A percentile compares a stretch with the other conserved stretches of the same genome.
Evolutionary conservation across 2,329 filamentous ascomycete species (phyloP).

Genomic region (Cladophialophora carrionii): DNA sequence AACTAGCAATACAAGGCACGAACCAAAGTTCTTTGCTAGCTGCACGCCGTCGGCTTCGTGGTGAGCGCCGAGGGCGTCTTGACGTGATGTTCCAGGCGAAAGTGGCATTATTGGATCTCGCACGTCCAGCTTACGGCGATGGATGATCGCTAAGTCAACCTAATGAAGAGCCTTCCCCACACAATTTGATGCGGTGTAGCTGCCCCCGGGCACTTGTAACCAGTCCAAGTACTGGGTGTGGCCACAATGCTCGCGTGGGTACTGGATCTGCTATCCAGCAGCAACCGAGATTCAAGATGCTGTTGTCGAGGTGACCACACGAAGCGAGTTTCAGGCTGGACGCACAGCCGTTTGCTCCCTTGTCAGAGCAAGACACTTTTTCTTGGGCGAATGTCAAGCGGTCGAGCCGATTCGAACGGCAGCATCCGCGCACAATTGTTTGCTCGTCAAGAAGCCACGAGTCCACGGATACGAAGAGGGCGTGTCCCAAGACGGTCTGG

Average conservation of each 20-base stretch:
- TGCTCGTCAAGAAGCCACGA: background rate
- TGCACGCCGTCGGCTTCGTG: background rate
- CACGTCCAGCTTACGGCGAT: slow-evolving; percentile 18
- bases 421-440: slow-evolving; percentile 21
- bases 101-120: slow-evolving; percentile 24
- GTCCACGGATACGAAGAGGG: slow-evolving; percentile 4
- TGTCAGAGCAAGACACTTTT: slow-evolving; percentile 1
- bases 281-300: slow-evolving; percentile 20
- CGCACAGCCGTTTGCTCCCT: slow-evolving; percentile 2
- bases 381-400: background rate
- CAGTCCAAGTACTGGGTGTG: too few species aligned
- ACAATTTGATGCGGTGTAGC: background rate
- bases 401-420: slow-evolving; percentile 25
- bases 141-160: background rate
- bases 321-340: slow-evolving; percentile 24
- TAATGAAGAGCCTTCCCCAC: slow-evolving; percentile 2
- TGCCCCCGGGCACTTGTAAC: too few species aligned
- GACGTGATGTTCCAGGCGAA: slow-evolving; percentile 11
- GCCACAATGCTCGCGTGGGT: background rate
- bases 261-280: slow-evolving; percentile 21
- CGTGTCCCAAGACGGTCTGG: slow-evolving; percentile 12
- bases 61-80: slow-evolving; percentile 2
- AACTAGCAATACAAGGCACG: background rate
- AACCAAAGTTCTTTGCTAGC: slow-evolving; percentile 13
- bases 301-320: slow-evolving; percentile 21